Base-by-base conservation (phyloP, 2,329 filamentous ascomycete species). In the Akanthomyces muscarius region DNA sequence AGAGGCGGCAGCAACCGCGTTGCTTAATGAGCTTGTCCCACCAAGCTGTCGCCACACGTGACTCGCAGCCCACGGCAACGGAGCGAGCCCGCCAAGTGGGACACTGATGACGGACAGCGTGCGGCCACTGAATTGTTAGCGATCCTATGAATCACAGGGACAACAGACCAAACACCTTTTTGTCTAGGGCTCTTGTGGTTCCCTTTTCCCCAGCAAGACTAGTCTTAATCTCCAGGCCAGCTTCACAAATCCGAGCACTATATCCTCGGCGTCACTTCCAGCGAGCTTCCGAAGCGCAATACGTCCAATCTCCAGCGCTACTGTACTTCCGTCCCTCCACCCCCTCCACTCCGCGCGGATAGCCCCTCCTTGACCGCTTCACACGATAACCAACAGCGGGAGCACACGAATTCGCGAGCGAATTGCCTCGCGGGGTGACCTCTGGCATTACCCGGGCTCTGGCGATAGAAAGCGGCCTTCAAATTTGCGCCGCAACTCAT, bases 291-390 rank as follows among this genome's bases (percentile, higher is more conserved):
- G 30, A 48, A 59, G 44, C 56, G 44, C 56, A 42, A 25, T 38
- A 61, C 51, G 25, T 41, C 21, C 48, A 61, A 54, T 61, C 25
- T 47, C 50, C 41, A 54, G 28, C 50, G 18, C 50, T 61, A 45
- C n/a, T 30, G 36, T 30, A 25, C 6, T 47, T 7, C 33, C 33
- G 38, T 42, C 59, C 59, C 50, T 54, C 50, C 59, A 48, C 51
- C 52, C 51, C 53, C 61, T 63, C 61, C 61, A 56, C 61, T 52
- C 53, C 41, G 54, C 61, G 52, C 45, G 53, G 41, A n/a, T 25
- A 47, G 54, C 61, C 53, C 53, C 52, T 58, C 61, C 61, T 45
- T 63, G 61, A 63, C 61, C 61, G 61, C 61, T 52, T 57, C 61
- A 21, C 58, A 50, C 61, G 44, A 56, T 23, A 48, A 42, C 23